phyloP scores from a whole-genome alignment of 2,329 filamentous ascomycete species.

The Davidsoniella neocaledoniae region DNA sequence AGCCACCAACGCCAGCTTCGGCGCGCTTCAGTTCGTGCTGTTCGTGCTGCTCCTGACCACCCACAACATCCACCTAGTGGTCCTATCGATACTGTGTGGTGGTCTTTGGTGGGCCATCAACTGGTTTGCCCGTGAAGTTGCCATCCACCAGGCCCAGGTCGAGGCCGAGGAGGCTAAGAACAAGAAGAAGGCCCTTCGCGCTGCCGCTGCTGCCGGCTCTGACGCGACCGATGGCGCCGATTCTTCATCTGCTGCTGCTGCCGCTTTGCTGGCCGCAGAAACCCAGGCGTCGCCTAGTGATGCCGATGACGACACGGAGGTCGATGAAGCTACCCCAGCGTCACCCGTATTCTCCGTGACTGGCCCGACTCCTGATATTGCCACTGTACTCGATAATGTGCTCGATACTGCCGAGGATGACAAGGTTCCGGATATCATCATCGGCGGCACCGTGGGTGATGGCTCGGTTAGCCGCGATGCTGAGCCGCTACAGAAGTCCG shows the following conservation, averaged over 20 bases:
- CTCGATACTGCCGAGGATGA: slow-evolving; percentile 10
- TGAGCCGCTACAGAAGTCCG: slow-evolving; percentile 25
- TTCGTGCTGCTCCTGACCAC: slow-evolving; percentile 61
- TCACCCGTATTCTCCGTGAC: too few relatives aligned
- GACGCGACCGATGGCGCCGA: slow-evolving; percentile 36
- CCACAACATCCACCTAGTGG: slow-evolving; percentile 72
- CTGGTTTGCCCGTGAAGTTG: slow-evolving; percentile 71
- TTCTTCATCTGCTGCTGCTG: slow-evolving; percentile 14
- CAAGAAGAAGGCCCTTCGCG: slow-evolving; percentile 18
- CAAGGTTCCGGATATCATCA: slow-evolving; percentile 4
- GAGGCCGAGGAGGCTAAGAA: slow-evolving; percentile 25
- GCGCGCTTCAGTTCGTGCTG: slow-evolving; percentile 64
- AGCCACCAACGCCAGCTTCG: slow-evolving; percentile 83
- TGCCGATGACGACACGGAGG: slow-evolving; percentile 32
- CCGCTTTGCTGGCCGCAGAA: slow-evolving; percentile 16
- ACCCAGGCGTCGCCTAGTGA: slow-evolving; percentile 12
- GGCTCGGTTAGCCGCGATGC: slow-evolving; percentile 19
- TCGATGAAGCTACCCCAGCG: slow-evolving; percentile 24
- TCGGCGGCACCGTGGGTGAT: slow-evolving; percentile 31
- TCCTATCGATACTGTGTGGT: slow-evolving; percentile 62
- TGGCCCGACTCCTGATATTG: slow-evolving; percentile 11
- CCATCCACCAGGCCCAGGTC: slow-evolving; percentile 26
- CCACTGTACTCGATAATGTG: slow-evolving; percentile 1
- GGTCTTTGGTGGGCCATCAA: slow-evolving; percentile 90
- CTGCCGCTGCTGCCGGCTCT: slow-evolving; percentile 15